Evolutionary conservation across 179 eudicot species (phyloP).

Genomic region (Heliamphora ciliata): DNA sequence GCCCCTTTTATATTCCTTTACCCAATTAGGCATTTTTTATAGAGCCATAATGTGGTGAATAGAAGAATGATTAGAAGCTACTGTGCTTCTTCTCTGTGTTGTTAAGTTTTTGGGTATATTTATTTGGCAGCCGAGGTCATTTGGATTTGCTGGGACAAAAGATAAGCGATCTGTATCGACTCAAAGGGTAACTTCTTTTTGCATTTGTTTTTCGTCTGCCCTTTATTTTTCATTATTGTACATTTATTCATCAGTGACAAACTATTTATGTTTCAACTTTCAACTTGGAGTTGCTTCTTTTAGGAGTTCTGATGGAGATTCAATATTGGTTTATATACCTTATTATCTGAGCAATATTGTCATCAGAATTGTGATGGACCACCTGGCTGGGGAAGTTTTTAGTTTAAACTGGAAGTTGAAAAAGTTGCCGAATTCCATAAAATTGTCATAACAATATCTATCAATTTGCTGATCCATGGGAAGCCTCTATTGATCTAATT

Average conservation of each 20-base stretch:
- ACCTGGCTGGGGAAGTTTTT: background rate
- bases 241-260: background rate
- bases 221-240: background rate
- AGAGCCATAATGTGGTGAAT: background rate
- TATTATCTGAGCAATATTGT: background rate
- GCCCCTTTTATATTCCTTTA: background rate
- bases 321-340: background rate
- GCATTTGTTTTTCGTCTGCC: background rate
- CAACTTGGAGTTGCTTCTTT: slow-evolving; percentile 12
- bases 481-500: background rate
- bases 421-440: background rate
- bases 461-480: background rate
- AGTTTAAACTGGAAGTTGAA: background rate
- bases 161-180: slow-evolving; percentile 94
- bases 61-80: background rate
- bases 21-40: background rate
- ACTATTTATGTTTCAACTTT: background rate
- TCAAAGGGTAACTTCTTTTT: slow-evolving; percentile 57
- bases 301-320: slow-evolving; percentile 2
- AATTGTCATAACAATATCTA: background rate
- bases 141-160: slow-evolving; percentile 98
- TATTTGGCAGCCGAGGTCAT: slow-evolving; percentile 70
- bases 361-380: background rate
- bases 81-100: background rate
- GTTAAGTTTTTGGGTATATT: slow-evolving; percentile 10